Conservation (phyloP, 2,329 filamentous ascomycete genomes). For the Monilinia fructicola region DNA sequence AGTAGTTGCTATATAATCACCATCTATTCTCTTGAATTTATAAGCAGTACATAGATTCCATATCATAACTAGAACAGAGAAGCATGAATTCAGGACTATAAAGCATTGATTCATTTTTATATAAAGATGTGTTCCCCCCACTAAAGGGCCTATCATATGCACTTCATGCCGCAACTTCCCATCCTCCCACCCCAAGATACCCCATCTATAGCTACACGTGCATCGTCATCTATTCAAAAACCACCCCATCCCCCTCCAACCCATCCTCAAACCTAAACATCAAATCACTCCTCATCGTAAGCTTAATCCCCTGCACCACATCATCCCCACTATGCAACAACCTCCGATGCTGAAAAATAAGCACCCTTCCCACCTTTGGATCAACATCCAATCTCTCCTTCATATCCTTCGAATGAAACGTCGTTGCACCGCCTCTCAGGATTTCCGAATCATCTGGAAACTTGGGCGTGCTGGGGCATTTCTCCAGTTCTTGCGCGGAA, state of each 20-base stretch:
- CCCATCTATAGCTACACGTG: too few species aligned
- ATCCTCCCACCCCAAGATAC: not conserved
- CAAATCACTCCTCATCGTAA: constrained; percentile 56
- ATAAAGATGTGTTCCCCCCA: not conserved
- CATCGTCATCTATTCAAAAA: not conserved
- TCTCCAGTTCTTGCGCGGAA: constrained; percentile 45
- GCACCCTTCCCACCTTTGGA: constrained; percentile 56
- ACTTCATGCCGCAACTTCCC: not conserved
- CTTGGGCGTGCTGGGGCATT: constrained; percentile 13
- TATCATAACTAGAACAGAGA: too few species aligned
- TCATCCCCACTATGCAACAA: constrained; percentile 55
- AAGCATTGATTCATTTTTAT: not conserved
- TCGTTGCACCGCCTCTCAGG: constrained; percentile 49
- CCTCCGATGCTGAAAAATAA: constrained; percentile 58
- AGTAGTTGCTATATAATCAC: too few species aligned
- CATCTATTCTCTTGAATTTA: too few species aligned
- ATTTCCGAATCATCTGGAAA: not conserved
- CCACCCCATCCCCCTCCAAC: constrained; percentile 14
- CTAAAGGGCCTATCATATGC: too few species aligned
- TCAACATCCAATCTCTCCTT: constrained; percentile 52
- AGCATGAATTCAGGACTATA: too few species aligned
- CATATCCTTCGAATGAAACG: constrained; percentile 50
- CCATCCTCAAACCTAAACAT: constrained; percentile 45
- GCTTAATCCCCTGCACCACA: constrained; percentile 54
- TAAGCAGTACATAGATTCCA: too few species aligned